Evolutionary conservation across 345 rosid species (phyloP).

Genomic region (Rhizophora apiculata): DNA sequence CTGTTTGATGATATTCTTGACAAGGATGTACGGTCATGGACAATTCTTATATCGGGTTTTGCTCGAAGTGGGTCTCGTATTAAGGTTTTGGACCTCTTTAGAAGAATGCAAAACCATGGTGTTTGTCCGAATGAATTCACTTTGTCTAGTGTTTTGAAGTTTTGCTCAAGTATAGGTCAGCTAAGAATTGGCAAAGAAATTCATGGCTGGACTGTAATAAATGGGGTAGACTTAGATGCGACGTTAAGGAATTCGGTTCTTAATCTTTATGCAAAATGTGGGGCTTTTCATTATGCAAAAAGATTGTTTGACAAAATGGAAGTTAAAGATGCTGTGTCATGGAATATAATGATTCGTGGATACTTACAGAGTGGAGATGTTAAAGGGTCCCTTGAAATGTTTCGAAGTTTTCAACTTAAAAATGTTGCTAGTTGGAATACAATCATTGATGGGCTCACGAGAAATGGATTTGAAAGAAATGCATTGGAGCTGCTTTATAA

Average conservation of each 20-base stretch:
- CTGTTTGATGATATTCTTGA: constrained; percentile 20
- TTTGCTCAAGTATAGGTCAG: constrained; percentile 39
- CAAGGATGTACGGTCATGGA: constrained; percentile 40
- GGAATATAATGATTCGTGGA: constrained; percentile 46
- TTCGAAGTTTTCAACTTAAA: constrained; percentile 27
- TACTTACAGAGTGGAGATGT: constrained; percentile 35
- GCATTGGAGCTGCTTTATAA: constrained; percentile 42
- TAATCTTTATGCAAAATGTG: constrained; percentile 47
- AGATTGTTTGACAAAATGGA: constrained; percentile 39
- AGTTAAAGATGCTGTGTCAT: constrained; percentile 34
- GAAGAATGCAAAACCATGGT: constrained; percentile 37
- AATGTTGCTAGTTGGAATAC: constrained; percentile 52
- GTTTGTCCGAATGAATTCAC: constrained; percentile 47
- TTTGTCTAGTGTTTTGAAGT: constrained; percentile 44
- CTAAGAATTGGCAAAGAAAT: constrained; percentile 37
- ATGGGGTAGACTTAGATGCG: constrained; percentile 33
- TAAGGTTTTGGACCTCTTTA: constrained; percentile 27
- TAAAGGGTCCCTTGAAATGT: constrained; percentile 34
- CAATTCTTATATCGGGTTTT: constrained; percentile 39
- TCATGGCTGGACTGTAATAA: constrained; percentile 53
- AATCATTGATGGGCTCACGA: constrained; percentile 40
- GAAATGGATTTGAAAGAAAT: constrained; percentile 31
- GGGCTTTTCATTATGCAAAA: constrained; percentile 24
- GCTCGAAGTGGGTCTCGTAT: constrained; percentile 25
- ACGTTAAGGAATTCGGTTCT: constrained; percentile 45